Evolutionary conservation across 345 rosid species (phyloP).

Genomic region (Gossypium longicalyx): DNA sequence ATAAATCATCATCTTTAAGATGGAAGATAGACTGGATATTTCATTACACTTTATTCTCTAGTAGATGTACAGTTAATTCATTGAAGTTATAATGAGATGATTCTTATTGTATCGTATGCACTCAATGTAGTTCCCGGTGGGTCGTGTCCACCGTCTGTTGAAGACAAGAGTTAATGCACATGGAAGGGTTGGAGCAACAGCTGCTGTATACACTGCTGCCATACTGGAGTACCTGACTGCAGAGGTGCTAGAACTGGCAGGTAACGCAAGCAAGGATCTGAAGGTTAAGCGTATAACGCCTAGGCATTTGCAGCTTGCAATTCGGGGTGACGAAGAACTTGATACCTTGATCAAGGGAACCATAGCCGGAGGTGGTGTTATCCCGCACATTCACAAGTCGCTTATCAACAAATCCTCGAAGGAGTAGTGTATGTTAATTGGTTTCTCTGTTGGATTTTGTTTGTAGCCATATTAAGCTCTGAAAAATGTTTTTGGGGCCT

Average conservation of each 20-base stretch:
- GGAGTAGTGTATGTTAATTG: not conserved
- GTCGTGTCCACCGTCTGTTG: slow-evolving; percentile 12
- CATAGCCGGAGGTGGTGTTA: slow-evolving; percentile 13
- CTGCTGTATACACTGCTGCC: slow-evolving; percentile 27
- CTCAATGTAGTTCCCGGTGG: slow-evolving; percentile 8
- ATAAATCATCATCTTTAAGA: not conserved
- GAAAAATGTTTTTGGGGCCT: not conserved
- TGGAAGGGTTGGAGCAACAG: slow-evolving; percentile 21
- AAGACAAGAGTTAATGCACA: slow-evolving; percentile 11
- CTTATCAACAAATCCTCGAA: slow-evolving; percentile 18
- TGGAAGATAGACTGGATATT: not conserved
- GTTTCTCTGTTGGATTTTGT: not conserved
- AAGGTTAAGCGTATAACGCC: slow-evolving; percentile 22
- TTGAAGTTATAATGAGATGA: not conserved
- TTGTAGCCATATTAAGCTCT: not conserved
- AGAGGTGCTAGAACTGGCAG: slow-evolving; percentile 28
- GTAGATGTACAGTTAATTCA: not conserved
- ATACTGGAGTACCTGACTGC: slow-evolving; percentile 25
- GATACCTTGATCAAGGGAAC: slow-evolving; percentile 20
- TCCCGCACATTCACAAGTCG: slow-evolving; percentile 17
- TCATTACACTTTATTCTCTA: not conserved
- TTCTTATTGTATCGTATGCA: not conserved
- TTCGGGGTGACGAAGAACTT: slow-evolving; percentile 23
- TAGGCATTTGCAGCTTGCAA: slow-evolving; percentile 25
- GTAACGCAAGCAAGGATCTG: slow-evolving; percentile 23